These are phyloP conservation scores for Novymonas esmeraldas DNA, from an alignment of 208 protist genomes.

Conservation along the genomic window DNA sequence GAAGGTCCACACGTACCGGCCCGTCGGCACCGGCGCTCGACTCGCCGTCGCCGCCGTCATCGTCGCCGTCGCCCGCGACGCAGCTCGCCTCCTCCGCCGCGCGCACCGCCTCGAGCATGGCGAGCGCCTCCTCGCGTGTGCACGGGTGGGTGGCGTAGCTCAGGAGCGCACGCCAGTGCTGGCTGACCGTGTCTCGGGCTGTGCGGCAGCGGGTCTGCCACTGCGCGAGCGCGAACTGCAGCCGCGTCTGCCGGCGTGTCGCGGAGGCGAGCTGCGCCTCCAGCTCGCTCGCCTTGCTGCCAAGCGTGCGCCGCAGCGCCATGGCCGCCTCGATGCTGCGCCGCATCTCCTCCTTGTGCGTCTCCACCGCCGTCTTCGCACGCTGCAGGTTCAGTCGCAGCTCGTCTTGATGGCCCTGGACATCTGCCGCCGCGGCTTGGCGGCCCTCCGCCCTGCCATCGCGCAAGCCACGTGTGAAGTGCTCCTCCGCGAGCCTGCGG, in stretches of 20 bases:
- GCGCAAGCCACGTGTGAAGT: constrained; percentile 52
- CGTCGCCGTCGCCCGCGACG: constrained; percentile 1
- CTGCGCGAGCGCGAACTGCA: constrained; percentile 24
- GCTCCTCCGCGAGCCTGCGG: constrained; percentile 53
- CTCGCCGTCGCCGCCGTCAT: constrained; percentile 1
- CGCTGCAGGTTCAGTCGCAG: constrained; percentile 64
- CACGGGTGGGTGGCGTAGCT: constrained; percentile 39
- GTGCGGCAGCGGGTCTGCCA: constrained; percentile 30
- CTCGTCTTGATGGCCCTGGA: constrained; percentile 50
- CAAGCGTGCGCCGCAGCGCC: constrained; percentile 40
- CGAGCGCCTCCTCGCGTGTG: constrained; percentile 24
- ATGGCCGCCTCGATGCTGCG: constrained; percentile 51
- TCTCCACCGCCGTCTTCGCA: constrained; percentile 47
- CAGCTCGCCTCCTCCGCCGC: constrained; percentile 27
- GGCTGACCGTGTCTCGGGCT: constrained; percentile 31
- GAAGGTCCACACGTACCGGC: constrained; percentile 30
- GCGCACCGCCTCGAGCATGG: constrained; percentile 31
- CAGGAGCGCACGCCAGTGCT: constrained; percentile 36
- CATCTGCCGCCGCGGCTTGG: constrained; percentile 40
- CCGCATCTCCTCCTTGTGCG: constrained; percentile 58
- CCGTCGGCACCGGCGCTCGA: constrained; percentile 10
- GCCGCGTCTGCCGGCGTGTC: constrained; percentile 26
- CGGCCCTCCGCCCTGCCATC: constrained; percentile 58
- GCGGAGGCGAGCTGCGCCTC: constrained; percentile 24
- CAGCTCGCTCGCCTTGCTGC: constrained; percentile 24